Base-by-base conservation (phyloP, 371 early-diverging fungal species). In the Mortierella sp. region DNA sequence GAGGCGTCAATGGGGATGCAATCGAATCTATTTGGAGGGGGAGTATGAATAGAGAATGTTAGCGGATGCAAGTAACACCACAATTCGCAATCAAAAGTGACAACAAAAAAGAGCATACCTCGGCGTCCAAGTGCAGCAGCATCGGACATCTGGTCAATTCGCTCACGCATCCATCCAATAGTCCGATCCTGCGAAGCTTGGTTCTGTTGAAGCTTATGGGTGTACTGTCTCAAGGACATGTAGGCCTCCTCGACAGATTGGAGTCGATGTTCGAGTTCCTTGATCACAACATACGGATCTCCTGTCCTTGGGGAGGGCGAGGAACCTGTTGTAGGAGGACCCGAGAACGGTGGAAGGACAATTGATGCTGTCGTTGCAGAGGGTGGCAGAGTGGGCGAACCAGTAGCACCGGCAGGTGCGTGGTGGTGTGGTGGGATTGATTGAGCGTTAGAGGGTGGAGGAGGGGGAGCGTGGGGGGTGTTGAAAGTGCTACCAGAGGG, bases 151-250 rank as follows among this genome's bases (percentile, higher is more conserved):
- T 77, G 77, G 43, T 84, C 84, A 18, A 84, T 44, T 41, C 80
- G 77, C n/a, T 80, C 84, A n/a, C 84, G 81, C 84, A 84, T 80
- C 84, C 84, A 84, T 6, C 46, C 76, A 49, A 84, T 80, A 24
- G 81, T 80, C 24, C 72, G 75, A 27, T 80, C 80, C 56, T 84
- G 84, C 24, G 78, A 74, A 29, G 58, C 38, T 35, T 84, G 84
- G 43, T 74, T 44, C 43, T 84, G 77, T 56, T 84, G 75, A 43
- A 84, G 72, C 54, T 80, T 80, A 6, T 80, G 81, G 2, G 84
- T 80, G 38, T 77, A 60, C 41, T 80, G 78, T 35, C 70, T 74
- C 54, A 84, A 49, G 7, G 84, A 68, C 73, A 63, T 56, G 48
- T 75, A 84, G 7, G 81, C 80, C 38, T 84, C 78, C 58, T 84